A percentile compares a stretch with the other conserved stretches of the same genome.
Evolutionary conservation across 192 early-diverging fungal genomes (phyloP).

Genomic region (Martensiomyces pterosporus): DNA sequence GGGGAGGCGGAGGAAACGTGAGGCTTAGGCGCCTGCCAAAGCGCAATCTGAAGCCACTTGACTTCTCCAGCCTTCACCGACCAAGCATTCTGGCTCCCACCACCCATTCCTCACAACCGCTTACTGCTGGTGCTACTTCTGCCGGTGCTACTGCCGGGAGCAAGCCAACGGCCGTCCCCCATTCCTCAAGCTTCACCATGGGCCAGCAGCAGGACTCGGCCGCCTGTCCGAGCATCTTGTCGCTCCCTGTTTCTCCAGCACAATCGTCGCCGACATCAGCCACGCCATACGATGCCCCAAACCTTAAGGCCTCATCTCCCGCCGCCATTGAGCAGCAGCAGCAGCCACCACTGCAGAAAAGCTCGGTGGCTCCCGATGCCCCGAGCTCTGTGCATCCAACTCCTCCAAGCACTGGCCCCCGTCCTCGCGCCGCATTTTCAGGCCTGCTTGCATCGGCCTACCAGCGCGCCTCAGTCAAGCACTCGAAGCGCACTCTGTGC

Average conservation of each 20-base stretch:
- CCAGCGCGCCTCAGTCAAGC: constrained; percentile 32
- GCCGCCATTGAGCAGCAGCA: constrained; percentile 3
- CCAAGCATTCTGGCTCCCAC: constrained; percentile 7
- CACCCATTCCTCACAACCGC: constrained; percentile 9
- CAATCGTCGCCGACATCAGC: constrained; percentile 25
- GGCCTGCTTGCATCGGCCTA: constrained; percentile 43
- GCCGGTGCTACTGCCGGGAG: constrained; percentile 26
- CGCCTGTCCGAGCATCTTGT: constrained; percentile 14
- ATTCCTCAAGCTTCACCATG: constrained; percentile 31
- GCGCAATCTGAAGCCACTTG: constrained; percentile 50
- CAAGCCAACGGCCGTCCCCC: constrained; percentile 9
- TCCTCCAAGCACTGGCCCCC: constrained; percentile 35
- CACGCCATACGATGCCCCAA: constrained; percentile 4
- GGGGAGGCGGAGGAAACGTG: constrained; percentile 5
- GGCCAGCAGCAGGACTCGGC: too few species aligned
- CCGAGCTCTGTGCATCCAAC: constrained; percentile 18
- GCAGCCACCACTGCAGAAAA: too few species aligned
- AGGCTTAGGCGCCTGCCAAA: constrained; percentile 47
- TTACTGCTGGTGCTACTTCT: constrained; percentile 7
- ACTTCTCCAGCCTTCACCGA: constrained; percentile 40
- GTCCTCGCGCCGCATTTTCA: constrained; percentile 31
- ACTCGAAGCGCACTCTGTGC: constrained; percentile 28
- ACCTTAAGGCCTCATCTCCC: constrained; percentile 10
- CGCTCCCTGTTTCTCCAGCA: constrained; percentile 40
- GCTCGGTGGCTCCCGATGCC: not conserved